Evolutionary conservation across 176 grass and related monocot species (phyloP), one percentile per base, ranked within the genome.

Genomic region (Raddia distichophylla): DNA sequence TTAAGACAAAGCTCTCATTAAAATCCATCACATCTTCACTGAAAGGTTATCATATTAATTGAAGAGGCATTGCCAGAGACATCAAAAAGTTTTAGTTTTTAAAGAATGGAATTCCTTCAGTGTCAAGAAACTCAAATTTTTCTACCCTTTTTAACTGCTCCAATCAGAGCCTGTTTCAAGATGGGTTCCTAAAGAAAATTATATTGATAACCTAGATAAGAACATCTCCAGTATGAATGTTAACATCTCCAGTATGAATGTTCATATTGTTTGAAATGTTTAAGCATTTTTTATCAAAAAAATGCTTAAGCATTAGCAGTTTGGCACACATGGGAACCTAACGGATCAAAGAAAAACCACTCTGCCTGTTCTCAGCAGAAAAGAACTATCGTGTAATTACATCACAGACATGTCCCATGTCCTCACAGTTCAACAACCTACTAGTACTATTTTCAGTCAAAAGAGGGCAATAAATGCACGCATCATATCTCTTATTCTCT

Each of bases 121-220:
- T 87, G 55, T 79, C 72, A 12, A 67, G 60, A 75, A 60, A 55
- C 12, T 75, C 40, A 78, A 84, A 53, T 43, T 22, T 40, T 40
- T 73, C 66, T 67, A 82, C 10, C 27, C 52, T 18, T 67, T 84
- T 86, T 60, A 69, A 43, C 27, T 77, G 53, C 60, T 81, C 70
- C 34, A 64, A 64, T 8, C 22, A 58, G 49, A 57, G 35, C 9
- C 77, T 86, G 2, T 73, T 12, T 32, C 20, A 76, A 62, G 37
- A 35, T 67, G 47, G 18, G 20, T 76, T 59, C 14, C 10, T 72
- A 75, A 83, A 46, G 22, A 27, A 33, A 58, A 69, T 18, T 69
- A 69, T 14, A 16, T 64, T 27, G 50, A 60, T 50, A 58, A 82
- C 32, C 18, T 40, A 76, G 22, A 74, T 50, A 16, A 67, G 40